phyloP scores from a whole-genome alignment of 2,329 filamentous ascomycete genomes.

The Septoria linicola region DNA sequence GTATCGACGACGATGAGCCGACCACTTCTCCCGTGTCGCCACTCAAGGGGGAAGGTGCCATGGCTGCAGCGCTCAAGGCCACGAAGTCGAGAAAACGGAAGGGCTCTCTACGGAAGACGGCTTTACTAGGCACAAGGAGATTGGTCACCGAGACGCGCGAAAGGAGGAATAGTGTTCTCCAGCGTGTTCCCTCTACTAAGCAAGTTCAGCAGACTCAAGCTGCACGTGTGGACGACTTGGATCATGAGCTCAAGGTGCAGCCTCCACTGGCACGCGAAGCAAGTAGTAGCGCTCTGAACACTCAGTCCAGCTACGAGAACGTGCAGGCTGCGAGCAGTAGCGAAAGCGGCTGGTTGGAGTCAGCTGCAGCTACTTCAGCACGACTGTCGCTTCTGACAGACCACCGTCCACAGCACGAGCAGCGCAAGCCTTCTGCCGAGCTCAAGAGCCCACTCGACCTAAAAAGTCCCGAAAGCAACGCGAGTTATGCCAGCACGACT shows the following conservation, averaged over 20 bases:
- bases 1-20: constrained; percentile 36
- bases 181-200: constrained; percentile 36
- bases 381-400: constrained; percentile 35
- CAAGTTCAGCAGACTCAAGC: constrained; percentile 10
- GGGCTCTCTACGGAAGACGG: constrained; percentile 84
- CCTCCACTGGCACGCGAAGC: constrained; percentile 4
- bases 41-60: constrained; percentile 31
- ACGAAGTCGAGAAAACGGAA: constrained; percentile 65
- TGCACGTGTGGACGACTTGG: neutral
- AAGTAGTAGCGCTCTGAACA: constrained; percentile 20
- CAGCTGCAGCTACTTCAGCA: constrained; percentile 29
- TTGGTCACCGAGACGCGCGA: constrained; percentile 58
- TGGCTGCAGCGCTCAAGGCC: constrained; percentile 31
- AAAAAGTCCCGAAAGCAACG: constrained; percentile 49
- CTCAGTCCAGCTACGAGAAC: constrained; percentile 42
- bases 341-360: constrained; percentile 36
- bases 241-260: neutral
- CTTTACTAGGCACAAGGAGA: constrained; percentile 71
- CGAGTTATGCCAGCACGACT: constrained; percentile 69
- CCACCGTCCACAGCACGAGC: constrained; percentile 19
- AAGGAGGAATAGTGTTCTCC: constrained; percentile 43
- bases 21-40: constrained; percentile 22
- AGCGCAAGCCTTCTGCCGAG: constrained; percentile 17
- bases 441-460: constrained; percentile 35
- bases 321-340: constrained; percentile 30